Conservation (phyloP, 2,329 filamentous ascomycete species). For the Metarhizium rileyi region DNA sequence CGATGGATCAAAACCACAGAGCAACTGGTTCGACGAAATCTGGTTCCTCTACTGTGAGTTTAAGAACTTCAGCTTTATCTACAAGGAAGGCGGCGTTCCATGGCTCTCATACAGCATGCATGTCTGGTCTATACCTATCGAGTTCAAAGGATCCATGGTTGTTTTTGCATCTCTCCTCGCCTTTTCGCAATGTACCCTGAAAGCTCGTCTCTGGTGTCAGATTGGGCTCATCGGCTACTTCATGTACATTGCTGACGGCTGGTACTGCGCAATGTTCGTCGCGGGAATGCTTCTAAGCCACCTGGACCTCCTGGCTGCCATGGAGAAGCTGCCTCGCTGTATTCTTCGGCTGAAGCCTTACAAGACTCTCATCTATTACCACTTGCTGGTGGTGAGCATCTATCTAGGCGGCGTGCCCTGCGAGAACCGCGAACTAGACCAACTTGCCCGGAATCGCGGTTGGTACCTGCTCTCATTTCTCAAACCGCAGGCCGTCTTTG, state of each 20-base stretch:
- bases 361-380: slow-evolving; percentile 42
- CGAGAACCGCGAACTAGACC: slow-evolving; percentile 33
- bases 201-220: slow-evolving; percentile 45
- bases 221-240: slow-evolving; percentile 51
- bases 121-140: slow-evolving; percentile 54
- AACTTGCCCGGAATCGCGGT: slow-evolving; percentile 44
- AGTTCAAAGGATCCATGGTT: slow-evolving; percentile 54
- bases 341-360: slow-evolving; percentile 34
- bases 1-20: slow-evolving; percentile 26
- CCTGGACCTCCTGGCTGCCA: slow-evolving; percentile 44
- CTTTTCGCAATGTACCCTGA: slow-evolving; percentile 43
- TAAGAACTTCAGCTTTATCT: slow-evolving; percentile 62
- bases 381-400: slow-evolving; percentile 40
- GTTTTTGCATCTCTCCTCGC: slow-evolving; percentile 49
- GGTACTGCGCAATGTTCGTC: slow-evolving; percentile 50
- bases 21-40: slow-evolving; percentile 37
- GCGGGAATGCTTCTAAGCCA: slow-evolving; percentile 53
- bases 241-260: slow-evolving; percentile 57
- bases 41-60: slow-evolving; percentile 43
- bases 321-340: slow-evolving; percentile 39
- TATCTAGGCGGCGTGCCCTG: slow-evolving; percentile 54
- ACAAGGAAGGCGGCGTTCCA: slow-evolving; percentile 44
- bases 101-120: slow-evolving; percentile 46
- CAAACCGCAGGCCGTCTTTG: slow-evolving; percentile 55
- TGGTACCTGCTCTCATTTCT: slow-evolving; percentile 52